A percentile compares a stretch with the other conserved stretches of the same genome.
Evolutionary conservation across 352 stramenopile genomes (phyloP).

Genomic region (Globisporangium camurandrum): DNA sequence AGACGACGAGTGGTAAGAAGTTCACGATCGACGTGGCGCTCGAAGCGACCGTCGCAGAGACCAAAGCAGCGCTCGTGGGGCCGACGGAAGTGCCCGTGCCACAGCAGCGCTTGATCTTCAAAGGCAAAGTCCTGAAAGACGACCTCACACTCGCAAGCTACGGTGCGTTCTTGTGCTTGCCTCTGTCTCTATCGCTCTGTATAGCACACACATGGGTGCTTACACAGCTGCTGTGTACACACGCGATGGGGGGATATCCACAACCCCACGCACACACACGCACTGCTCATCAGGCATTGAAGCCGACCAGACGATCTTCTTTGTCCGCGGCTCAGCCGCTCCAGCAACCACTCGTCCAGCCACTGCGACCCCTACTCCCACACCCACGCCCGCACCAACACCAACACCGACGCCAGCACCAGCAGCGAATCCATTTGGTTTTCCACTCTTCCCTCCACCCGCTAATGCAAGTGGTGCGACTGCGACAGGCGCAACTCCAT

Average conservation of each 20-base stretch:
- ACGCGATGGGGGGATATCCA: too few species aligned
- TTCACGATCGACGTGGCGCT: constrained; percentile 68
- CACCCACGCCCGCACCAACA: constrained; percentile 14
- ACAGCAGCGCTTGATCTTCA: constrained; percentile 86
- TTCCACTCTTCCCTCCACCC: constrained; percentile 34
- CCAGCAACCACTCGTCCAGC: constrained; percentile 17
- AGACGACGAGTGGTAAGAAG: constrained; percentile 79
- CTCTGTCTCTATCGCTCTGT: not conserved
- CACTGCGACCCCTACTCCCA: constrained; percentile 12
- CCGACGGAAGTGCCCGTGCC: constrained; percentile 58
- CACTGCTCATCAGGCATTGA: constrained; percentile 45
- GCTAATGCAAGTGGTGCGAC: constrained; percentile 8
- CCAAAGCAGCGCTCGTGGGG: constrained; percentile 69
- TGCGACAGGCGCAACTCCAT: constrained; percentile 6
- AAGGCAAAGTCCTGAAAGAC: constrained; percentile 89
- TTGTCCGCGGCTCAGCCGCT: constrained; percentile 64
- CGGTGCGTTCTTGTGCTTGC: constrained; percentile 23
- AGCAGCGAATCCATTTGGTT: constrained; percentile 41
- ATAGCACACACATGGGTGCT: too few species aligned
- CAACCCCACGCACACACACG: too few species aligned
- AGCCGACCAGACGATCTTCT: constrained; percentile 78
- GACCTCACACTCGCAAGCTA: constrained; percentile 79
- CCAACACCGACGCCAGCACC: constrained; percentile 12
- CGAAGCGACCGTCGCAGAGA: constrained; percentile 58
- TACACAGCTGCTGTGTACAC: too few species aligned